phyloP scores from a whole-genome alignment of 2,329 filamentous ascomycete genomes.

The Clarireedia monteithiana region DNA sequence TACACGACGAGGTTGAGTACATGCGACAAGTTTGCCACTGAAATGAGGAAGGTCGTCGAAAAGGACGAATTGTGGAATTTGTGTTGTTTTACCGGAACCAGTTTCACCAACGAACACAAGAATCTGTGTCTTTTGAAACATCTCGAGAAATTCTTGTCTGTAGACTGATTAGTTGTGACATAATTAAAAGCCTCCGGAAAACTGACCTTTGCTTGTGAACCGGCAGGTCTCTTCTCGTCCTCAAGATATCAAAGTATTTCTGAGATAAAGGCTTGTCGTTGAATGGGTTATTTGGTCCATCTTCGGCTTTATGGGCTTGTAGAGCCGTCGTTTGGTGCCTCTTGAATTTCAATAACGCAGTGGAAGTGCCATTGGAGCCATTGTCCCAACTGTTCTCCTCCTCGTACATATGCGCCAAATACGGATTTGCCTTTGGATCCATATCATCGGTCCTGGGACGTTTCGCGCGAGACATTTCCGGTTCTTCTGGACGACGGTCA shows the following conservation, averaged over 20 bases:
- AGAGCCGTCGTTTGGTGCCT: conserved; percentile 74
- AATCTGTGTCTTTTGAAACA: conserved; percentile 92
- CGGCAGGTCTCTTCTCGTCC: conserved; percentile 75
- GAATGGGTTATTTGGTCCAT: conserved; percentile 79
- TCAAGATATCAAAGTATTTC: conserved; percentile 84
- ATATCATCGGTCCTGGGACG: conserved; percentile 32
- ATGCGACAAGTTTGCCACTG: conserved; percentile 84
- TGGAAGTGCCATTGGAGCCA: conserved; percentile 32
- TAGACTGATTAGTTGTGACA: conserved; percentile 13
- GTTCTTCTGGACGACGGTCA: conserved; percentile 47
- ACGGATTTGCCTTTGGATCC: conserved; percentile 64
- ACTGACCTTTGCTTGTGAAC: conserved; percentile 80
- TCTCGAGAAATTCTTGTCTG: conserved; percentile 83
- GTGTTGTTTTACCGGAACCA: conserved; percentile 97
- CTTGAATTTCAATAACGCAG: conserved; percentile 45
- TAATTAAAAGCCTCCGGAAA: background rate
- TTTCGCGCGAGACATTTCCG: conserved; percentile 40
- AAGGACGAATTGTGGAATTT: conserved; percentile 97
- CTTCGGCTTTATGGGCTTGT: conserved; percentile 66
- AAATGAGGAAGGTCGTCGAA: conserved; percentile 91
- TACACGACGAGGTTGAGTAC: conserved; percentile 94
- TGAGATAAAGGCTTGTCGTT: conserved; percentile 68
- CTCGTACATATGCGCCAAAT: conserved; percentile 83
- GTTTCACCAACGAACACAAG: conserved; percentile 98
- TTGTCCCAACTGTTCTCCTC: conserved; percentile 30